These are phyloP conservation scores for Babesia divergens DNA, from an alignment of 169 alveolate species.

Conservation along the genomic window DNA sequence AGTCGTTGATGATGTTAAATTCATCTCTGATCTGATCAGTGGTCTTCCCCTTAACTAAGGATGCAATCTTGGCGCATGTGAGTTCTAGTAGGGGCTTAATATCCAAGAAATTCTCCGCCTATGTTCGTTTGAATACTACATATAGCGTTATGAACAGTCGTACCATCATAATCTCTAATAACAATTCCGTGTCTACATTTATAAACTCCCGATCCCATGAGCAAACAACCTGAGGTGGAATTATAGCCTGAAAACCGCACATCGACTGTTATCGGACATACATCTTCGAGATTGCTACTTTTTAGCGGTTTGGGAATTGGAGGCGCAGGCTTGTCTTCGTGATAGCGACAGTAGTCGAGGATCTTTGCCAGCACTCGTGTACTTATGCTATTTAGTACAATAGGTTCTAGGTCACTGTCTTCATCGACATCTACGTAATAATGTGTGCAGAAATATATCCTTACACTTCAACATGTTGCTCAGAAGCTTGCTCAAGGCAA, in stretches of 20 bases:
- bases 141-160: neutral
- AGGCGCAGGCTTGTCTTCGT: conserved; percentile 86
- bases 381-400: conserved; percentile 91
- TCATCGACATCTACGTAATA: conserved; percentile 18
- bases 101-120: conserved; percentile 93
- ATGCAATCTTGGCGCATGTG: conserved; percentile 92
- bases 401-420: conserved; percentile 75
- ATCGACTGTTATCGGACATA: conserved; percentile 27
- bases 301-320: conserved; percentile 93
- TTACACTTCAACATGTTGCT: conserved; percentile 87
- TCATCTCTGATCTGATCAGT: conserved; percentile 92
- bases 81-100: conserved; percentile 89
- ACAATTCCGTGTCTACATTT: conserved; percentile 86
- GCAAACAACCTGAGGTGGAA: conserved; percentile 75
- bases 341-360: conserved; percentile 89
- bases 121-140: neutral
- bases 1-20: conserved; percentile 90
- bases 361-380: conserved; percentile 83
- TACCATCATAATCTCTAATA: conserved; percentile 87
- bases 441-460: neutral
- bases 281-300: conserved; percentile 80
- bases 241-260: neutral
- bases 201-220: conserved; percentile 92
- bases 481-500: conserved; percentile 83
- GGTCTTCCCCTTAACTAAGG: conserved; percentile 90